Base-by-base conservation (phyloP, 2,329 filamentous ascomycete species). In the Monosporascus cannonballus region DNA sequence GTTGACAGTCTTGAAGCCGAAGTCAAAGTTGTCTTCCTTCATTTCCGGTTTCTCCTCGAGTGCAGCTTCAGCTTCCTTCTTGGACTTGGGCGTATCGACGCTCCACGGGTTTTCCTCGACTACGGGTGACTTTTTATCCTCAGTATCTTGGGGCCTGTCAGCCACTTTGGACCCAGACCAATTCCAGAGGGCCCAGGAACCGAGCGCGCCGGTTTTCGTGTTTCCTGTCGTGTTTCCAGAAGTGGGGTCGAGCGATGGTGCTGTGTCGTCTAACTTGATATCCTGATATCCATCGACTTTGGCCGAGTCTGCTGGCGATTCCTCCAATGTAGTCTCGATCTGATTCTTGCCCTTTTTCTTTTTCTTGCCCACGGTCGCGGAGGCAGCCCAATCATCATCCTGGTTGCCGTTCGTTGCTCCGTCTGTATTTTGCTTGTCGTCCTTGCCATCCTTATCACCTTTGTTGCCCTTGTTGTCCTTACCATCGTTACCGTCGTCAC, bases 231-330 rank as follows among this genome's bases (percentile, higher is more conserved):
- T 69, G n/a, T 72, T 66, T 48, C 77, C 78, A 60, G 84, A 77
- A 54, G 74, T 78, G 15, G 83, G 64, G 56, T 84, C 80, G 6
- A 83, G 64, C 51, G 81, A 79, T 1, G 82, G 80, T n/a, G 72
- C 75, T 25, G 70, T 64, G 52, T 86, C 83, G 58, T 84, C 79
- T 25, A 90, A 69, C 61, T 83, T 87, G 58, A 90, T 83, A 27
- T 89, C 85, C 45, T 87, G 77, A 59, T 89, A 89, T n/a, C 76
- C 70, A 52, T 80, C 78, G 44, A 76, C 70, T 47, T 75, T 76
- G 22, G 65, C 55, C 14, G 64, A 42, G 38, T 59, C 51, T n/a
- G 67, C 64, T 47, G 71, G 59, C 6, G 63, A 58, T 38, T 68
- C 62, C 42, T 67, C 71, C 25, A 59, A 56, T 44, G 66, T 64